Percentiles rank a stretch among this genome's conserved stretches.
Conservation (phyloP, 2,329 filamentous ascomycete species). For the Hymenoscyphus albidus region DNA sequence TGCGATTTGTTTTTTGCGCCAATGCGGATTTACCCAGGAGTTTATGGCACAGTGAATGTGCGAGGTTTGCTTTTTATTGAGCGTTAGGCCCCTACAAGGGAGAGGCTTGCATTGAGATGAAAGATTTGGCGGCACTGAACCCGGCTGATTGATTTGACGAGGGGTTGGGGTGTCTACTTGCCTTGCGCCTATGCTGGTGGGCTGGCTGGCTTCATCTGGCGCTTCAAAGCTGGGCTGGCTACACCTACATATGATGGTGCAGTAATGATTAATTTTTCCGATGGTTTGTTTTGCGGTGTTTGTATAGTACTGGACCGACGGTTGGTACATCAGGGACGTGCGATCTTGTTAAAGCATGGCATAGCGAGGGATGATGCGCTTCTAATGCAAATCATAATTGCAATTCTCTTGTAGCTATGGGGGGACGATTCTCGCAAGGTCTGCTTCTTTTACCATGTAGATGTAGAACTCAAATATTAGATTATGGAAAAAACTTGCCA, state of each 20-base stretch:
- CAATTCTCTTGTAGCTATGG: not conserved
- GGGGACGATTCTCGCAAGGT: not conserved
- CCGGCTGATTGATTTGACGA: not conserved
- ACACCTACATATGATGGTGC: not conserved
- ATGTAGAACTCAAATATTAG: too few relatives aligned
- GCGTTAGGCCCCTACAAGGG: not conserved
- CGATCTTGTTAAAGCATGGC: not conserved
- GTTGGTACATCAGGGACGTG: not conserved
- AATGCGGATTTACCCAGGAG: not conserved
- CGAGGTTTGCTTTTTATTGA: not conserved
- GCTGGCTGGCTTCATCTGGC: not conserved
- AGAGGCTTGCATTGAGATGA: not conserved
- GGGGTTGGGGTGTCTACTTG: not conserved
- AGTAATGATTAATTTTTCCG: slow-evolving; percentile 14
- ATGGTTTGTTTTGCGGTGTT: not conserved
- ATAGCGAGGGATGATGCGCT: not conserved
- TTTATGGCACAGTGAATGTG: not conserved
- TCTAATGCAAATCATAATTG: not conserved
- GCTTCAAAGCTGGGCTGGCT: not conserved
- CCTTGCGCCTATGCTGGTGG: not conserved
- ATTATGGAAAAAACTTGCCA: too few relatives aligned
- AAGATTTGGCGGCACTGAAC: not conserved
- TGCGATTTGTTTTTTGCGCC: not conserved
- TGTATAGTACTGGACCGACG: slow-evolving; percentile 1
- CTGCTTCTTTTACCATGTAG: not conserved